A percentile compares a stretch with the other conserved stretches of the same genome.
phyloP scores from a whole-genome alignment of 2,329 filamentous ascomycete species.

The Fusarium poae region DNA sequence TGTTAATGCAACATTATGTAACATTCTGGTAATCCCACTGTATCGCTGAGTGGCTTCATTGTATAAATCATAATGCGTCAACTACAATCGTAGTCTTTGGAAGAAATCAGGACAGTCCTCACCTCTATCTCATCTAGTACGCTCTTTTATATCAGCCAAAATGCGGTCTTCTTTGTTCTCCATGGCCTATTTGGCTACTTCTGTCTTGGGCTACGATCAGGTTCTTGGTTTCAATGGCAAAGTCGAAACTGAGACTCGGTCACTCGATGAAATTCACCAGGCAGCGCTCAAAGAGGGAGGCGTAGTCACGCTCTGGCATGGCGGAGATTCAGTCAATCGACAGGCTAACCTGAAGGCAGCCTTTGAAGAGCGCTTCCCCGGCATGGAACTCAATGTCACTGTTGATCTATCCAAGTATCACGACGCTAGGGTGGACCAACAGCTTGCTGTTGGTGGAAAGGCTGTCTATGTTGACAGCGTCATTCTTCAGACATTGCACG shows the following conservation, averaged over 20 bases:
- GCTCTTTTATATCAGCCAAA: fast-evolving
- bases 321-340: conserved; percentile 61
- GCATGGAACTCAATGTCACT: conserved; percentile 65
- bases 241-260: neutral
- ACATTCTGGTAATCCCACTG: no score
- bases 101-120: neutral
- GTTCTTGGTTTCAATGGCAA: neutral
- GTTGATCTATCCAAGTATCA: conserved; percentile 70
- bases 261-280: conserved; percentile 63
- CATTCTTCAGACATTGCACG: conserved; percentile 63
- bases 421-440: conserved; percentile 60
- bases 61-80: neutral
- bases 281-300: conserved; percentile 63
- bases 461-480: conserved; percentile 57
- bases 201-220: neutral
- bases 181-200: neutral
- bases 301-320: conserved; percentile 61
- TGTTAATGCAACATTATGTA: no score
- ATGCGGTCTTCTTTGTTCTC: neutral
- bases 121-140: neutral
- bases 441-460: conserved; percentile 54
- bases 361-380: conserved; percentile 63
- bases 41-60: no score
- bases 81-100: fast-evolving
- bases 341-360: conserved; percentile 56